Evolutionary conservation across 2,329 filamentous ascomycete genomes (phyloP), one percentile per base, ranked within the genome.

Genomic region (Cladosporium sp.): DNA sequence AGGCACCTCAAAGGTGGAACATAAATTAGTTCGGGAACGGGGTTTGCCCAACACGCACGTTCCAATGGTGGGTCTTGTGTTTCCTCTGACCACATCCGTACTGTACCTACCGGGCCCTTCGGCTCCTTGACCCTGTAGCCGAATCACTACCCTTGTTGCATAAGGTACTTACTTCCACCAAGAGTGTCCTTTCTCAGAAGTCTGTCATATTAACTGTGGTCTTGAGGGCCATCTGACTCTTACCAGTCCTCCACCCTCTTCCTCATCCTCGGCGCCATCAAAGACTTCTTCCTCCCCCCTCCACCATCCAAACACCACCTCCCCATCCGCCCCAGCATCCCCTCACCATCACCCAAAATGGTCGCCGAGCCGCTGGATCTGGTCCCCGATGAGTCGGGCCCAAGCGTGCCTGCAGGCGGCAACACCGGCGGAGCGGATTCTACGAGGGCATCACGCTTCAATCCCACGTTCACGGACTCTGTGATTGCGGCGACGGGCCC

Each of bases 401-500:
- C 56, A 16, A 55, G 58, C 31, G 64, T 55, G 21, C n/a, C 46
- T 23, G 33, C 11, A 11, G 35, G 35, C 12, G 26, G 29, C 16
- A 33, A 35, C n/a, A 12, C 14, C 5, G 23, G 16, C 23, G 46
- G 28, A 28, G 23, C 46, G 18, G 28, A 35, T n/a, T 44, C 44
- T 7, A 61, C 49, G 1, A 62, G 46, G n/a, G 29, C 49, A 5
- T 61, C 64, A 35, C 60, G 62, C 5, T 70, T 66, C 40, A 73
- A 77, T 64, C 75, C 75, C 5, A 69, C 72, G 65, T 77, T 77
- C 65, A 79, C 77, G 7, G 69, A 74, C 16, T 68, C 73, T 61
- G 76, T 78, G 60, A 75, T 78, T 67, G 72, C 74, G 21, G 70
- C 77, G 8, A 78, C 73, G 57, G 77, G 77, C 10, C 73, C 77